Conservation (phyloP, 768 basidiomycete genomes). For the Clitopilus hobsonii region DNA sequence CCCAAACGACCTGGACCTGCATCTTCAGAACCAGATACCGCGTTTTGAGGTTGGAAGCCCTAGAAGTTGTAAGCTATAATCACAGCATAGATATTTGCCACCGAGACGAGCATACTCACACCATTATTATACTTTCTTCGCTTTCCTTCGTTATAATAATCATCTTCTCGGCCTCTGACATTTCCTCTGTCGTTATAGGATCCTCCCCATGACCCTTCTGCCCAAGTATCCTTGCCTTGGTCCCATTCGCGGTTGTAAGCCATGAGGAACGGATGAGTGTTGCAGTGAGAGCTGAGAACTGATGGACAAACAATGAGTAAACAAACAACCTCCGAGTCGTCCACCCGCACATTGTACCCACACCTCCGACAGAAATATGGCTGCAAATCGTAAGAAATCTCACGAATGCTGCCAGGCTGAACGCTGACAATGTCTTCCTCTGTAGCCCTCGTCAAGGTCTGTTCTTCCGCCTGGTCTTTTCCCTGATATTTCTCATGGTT, state of each 20-base stretch:
- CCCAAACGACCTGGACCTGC: conserved; percentile 25
- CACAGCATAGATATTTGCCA: neutral
- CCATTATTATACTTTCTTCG: conserved; percentile 77
- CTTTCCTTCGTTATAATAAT: conserved; percentile 66
- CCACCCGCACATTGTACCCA: conserved; percentile 16
- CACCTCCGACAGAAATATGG: conserved; percentile 39
- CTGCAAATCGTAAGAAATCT: conserved; percentile 52
- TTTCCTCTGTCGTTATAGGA: conserved; percentile 31
- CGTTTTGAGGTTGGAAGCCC: conserved; percentile 47
- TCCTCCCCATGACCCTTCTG: conserved; percentile 40
- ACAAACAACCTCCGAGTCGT: conserved; percentile 24
- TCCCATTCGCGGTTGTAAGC: conserved; percentile 86
- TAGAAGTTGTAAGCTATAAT: conserved; percentile 2
- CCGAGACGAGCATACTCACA: conserved; percentile 35
- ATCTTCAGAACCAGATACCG: conserved; percentile 45
- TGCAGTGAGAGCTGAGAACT: conserved; percentile 20
- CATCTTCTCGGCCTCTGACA: conserved; percentile 61
- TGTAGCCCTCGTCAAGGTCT: conserved; percentile 57
- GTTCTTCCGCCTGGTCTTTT: neutral
- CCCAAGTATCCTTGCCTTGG: conserved; percentile 65
- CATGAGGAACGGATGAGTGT: conserved; percentile 41
- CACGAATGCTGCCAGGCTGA: neutral
- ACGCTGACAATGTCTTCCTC: neutral
- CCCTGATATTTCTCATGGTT: neutral
- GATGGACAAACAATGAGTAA: conserved; percentile 31